These are phyloP conservation scores for Thielaviopsis punctulata DNA, from an alignment of 2,329 filamentous ascomycete species.

Conservation along the genomic window DNA sequence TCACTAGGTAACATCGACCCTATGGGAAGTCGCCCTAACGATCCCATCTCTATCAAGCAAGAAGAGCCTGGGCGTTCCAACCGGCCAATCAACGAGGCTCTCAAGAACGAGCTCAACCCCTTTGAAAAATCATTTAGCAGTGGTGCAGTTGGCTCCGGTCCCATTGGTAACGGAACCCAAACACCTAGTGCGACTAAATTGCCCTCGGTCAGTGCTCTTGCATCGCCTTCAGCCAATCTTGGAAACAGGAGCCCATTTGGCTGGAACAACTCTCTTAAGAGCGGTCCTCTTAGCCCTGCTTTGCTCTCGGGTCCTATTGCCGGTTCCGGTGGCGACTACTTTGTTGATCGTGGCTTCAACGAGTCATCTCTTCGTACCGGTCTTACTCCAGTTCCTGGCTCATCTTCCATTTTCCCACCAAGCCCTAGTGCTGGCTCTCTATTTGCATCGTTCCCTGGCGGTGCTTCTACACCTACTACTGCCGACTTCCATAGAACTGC, in stretches of 20 bases:
- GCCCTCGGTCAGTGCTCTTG: constrained; percentile 76
- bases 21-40: constrained; percentile 1
- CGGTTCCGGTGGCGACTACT: constrained; percentile 73
- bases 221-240: constrained; percentile 56
- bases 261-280: constrained; percentile 54
- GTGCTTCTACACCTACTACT: constrained; percentile 74
- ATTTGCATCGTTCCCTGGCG: constrained; percentile 52
- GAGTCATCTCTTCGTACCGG: constrained; percentile 87
- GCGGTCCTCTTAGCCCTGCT: constrained; percentile 85
- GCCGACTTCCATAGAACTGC: constrained; percentile 91
- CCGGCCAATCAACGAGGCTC: constrained; percentile 15
- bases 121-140: constrained; percentile 87
- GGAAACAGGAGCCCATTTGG: constrained; percentile 10
- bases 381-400: constrained; percentile 76
- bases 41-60: constrained; percentile 5
- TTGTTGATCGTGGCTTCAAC: constrained; percentile 80
- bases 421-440: constrained; percentile 74
- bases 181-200: constrained; percentile 65
- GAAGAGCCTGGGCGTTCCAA: background rate
- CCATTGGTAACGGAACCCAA: constrained; percentile 21
- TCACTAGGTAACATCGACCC: background rate
- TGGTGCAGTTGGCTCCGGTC: constrained; percentile 32
- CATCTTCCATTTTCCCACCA: constrained; percentile 87
- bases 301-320: constrained; percentile 90
- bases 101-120: constrained; percentile 79